phyloP scores from a whole-genome alignment of 768 basidiomycete species.

The Podaxis pistillaris region DNA sequence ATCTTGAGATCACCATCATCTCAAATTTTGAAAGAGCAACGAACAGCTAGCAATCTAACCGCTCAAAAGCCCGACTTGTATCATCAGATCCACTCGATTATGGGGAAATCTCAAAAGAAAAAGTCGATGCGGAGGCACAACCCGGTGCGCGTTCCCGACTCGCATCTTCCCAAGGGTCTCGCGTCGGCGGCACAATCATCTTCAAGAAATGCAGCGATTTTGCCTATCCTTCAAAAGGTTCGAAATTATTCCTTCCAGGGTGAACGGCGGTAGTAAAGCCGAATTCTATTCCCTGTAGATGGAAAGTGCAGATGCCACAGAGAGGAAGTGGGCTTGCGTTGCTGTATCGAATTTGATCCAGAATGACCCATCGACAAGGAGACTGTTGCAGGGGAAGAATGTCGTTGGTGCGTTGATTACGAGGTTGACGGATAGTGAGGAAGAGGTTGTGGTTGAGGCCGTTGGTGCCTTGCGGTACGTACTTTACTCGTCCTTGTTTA shows the following conservation, averaged over 20 bases:
- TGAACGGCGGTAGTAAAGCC: slow-evolving; percentile 12
- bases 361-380: slow-evolving; percentile 89
- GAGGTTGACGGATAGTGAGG: slow-evolving; percentile 84
- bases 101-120: slow-evolving; percentile 96
- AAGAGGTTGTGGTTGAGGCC: slow-evolving; percentile 90
- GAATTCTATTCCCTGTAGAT: slow-evolving; percentile 44
- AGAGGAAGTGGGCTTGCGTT: slow-evolving; percentile 95
- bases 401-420: slow-evolving; percentile 84
- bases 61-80: background rate
- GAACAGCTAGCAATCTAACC: background rate
- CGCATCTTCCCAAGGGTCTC: slow-evolving; percentile 83
- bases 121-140: slow-evolving; percentile 84
- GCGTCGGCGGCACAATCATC: slow-evolving; percentile 70
- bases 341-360: slow-evolving; percentile 95
- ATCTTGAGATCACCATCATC: background rate
- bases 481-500: background rate
- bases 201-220: slow-evolving; percentile 72
- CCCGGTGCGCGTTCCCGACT: slow-evolving; percentile 90
- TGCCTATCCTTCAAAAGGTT: slow-evolving; percentile 92
- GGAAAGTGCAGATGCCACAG: slow-evolving; percentile 69
- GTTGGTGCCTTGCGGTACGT: slow-evolving; percentile 81
- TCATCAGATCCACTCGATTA: slow-evolving; percentile 27
- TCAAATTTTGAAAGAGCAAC: background rate
- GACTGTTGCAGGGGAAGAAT: slow-evolving; percentile 88
- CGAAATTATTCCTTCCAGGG: slow-evolving; percentile 1